Percentiles rank a stretch among this genome's conserved stretches.
Conservation (phyloP, 352 stramenopile species). For the Phytophthora hybrid region DNA sequence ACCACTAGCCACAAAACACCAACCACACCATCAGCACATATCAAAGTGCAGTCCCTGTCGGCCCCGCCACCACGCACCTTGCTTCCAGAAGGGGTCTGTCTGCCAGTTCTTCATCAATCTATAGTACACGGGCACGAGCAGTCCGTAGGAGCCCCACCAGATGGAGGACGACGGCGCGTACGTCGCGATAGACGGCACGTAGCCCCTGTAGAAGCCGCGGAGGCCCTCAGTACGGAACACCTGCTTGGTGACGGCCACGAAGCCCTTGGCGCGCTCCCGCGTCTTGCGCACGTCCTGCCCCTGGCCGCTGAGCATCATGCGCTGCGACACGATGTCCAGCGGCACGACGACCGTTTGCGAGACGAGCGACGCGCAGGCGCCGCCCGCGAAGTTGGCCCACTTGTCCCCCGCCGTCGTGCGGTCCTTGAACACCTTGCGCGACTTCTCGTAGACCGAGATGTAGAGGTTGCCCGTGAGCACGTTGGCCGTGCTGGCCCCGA, state of each 20-base stretch:
- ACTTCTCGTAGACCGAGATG: conserved; percentile 90
- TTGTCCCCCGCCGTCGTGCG: conserved; percentile 67
- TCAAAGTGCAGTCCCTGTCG: neutral
- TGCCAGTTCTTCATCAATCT: conserved; percentile 60
- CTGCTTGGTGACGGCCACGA: conserved; percentile 67
- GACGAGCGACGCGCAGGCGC: conserved; percentile 78
- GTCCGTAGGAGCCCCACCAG: conserved; percentile 90
- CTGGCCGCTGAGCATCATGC: conserved; percentile 90
- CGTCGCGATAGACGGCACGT: conserved; percentile 85
- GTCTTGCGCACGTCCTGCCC: conserved; percentile 68
- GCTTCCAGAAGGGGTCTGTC: conserved; percentile 82
- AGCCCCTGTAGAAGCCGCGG: conserved; percentile 86
- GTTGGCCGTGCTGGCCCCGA: conserved; percentile 87
- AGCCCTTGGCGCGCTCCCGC: conserved; percentile 61
- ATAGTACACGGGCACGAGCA: conserved; percentile 83
- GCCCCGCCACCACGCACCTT: conserved; percentile 50
- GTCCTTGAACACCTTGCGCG: conserved; percentile 74
- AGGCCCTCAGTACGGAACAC: conserved; percentile 74
- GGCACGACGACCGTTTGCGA: conserved; percentile 90
- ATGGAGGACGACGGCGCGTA: conserved; percentile 88
- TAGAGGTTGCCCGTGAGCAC: conserved; percentile 91
- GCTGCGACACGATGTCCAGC: conserved; percentile 90
- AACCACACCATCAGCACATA: conserved; percentile 3
- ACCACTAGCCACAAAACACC: conserved; percentile 48
- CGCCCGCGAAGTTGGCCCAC: conserved; percentile 78